Conservation (phyloP, 2,329 filamentous ascomycete genomes). For the Arthrinium phaeospermum region DNA sequence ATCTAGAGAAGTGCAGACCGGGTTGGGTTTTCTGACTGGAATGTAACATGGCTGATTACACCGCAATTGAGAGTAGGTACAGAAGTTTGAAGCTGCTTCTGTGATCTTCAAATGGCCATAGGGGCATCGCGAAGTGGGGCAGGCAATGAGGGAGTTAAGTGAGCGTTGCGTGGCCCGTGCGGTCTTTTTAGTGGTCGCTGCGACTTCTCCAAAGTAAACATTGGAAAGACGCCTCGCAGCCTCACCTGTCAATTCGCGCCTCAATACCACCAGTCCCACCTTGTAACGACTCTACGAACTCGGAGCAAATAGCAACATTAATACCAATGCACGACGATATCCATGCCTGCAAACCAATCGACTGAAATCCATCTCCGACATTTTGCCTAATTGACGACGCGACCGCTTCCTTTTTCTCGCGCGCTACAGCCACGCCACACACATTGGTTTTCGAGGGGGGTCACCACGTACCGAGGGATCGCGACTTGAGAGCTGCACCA, state of each 20-base stretch:
- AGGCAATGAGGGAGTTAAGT: not conserved
- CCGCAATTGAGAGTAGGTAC: too few species aligned
- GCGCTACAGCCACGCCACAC: not conserved
- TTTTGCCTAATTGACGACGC: constrained; percentile 6
- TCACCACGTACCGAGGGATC: not conserved
- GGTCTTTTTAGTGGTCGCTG: constrained; percentile 6
- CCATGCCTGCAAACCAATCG: constrained; percentile 16
- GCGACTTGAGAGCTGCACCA: constrained; percentile 3
- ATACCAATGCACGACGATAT: constrained; percentile 9
- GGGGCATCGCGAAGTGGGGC: not conserved
- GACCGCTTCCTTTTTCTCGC: constrained; percentile 7
- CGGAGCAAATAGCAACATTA: constrained; percentile 12
- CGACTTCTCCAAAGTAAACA: constrained; percentile 14
- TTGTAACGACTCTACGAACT: not conserved
- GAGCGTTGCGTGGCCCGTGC: not conserved
- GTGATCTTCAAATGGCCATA: not conserved
- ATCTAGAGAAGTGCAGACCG: too few species aligned
- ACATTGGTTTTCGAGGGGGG: not conserved
- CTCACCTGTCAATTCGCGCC: constrained; percentile 21
- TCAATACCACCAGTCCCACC: constrained; percentile 18
- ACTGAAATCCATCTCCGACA: constrained; percentile 15
- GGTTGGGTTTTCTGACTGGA: too few species aligned
- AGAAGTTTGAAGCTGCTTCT: too few species aligned
- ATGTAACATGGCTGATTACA: too few species aligned
- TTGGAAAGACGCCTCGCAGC: constrained; percentile 12